A percentile compares a stretch with the other conserved stretches of the same genome.
Conservation (phyloP, 169 alveolate genomes). For the Blepharisma undulans region DNA sequence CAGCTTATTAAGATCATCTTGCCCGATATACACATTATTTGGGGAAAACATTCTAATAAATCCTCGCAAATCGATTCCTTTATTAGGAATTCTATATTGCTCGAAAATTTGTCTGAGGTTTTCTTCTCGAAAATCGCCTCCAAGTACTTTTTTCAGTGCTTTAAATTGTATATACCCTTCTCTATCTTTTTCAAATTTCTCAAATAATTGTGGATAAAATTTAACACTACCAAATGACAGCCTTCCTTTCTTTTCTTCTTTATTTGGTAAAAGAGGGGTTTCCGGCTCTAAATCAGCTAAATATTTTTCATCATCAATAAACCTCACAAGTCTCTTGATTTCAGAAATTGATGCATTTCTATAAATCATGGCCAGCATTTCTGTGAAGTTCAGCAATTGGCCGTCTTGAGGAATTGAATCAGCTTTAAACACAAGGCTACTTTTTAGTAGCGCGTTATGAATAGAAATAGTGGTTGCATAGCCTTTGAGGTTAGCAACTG, state of each 20-base stretch:
- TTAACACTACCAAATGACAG: background rate
- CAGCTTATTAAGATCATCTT: too few species aligned
- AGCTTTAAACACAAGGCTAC: too few species aligned
- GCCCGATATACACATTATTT: too few species aligned
- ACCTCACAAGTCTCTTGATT: background rate
- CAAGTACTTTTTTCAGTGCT: constrained; percentile 6
- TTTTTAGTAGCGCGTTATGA: too few species aligned
- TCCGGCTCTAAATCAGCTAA: background rate
- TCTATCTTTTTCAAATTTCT: background rate
- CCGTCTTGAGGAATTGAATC: too few species aligned
- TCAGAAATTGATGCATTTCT: background rate
- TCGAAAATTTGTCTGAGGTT: background rate
- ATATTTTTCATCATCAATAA: background rate
- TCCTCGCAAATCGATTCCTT: background rate
- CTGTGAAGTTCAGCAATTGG: too few species aligned
- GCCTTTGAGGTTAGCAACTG: background rate
- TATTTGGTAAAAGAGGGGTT: background rate
- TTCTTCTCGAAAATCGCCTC: background rate
- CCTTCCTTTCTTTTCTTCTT: background rate
- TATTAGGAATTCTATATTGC: background rate
- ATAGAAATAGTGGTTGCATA: background rate
- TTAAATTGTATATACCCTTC: background rate
- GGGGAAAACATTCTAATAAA: background rate
- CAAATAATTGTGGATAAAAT: background rate
- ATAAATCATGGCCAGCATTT: background rate